Evolutionary conservation across 768 basidiomycete genomes (phyloP).

Genomic region (Lepiota venenata): DNA sequence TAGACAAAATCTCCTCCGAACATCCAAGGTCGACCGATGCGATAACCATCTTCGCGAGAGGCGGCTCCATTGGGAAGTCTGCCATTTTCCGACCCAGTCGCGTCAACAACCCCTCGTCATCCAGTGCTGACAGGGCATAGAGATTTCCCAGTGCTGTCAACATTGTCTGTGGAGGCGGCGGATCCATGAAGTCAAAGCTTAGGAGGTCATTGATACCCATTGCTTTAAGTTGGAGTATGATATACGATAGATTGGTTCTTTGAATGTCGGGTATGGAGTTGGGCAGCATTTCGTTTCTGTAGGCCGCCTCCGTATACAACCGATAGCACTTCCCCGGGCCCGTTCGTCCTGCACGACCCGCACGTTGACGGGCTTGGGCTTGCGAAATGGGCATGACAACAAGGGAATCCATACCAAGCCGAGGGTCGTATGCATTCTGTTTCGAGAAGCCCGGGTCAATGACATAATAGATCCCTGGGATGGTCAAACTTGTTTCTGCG

Average conservation of each 20-base stretch:
- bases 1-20: constrained; percentile 95
- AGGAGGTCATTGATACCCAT: constrained; percentile 99
- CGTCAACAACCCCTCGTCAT: constrained; percentile 95
- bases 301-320: constrained; percentile 96
- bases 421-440: constrained; percentile 97
- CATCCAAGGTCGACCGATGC: constrained; percentile 96
- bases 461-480: constrained; percentile 98
- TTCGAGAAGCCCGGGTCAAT: constrained; percentile 98
- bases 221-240: constrained; percentile 94
- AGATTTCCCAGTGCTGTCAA: constrained; percentile 92
- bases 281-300: constrained; percentile 98
- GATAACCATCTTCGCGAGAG: constrained; percentile 96
- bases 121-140: constrained; percentile 93
- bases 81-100: constrained; percentile 98
- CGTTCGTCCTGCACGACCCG: constrained; percentile 96
- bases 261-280: constrained; percentile 98
- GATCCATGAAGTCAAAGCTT: constrained; percentile 99
- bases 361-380: constrained; percentile 93
- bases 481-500: constrained; percentile 97
- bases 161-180: constrained; percentile 95
- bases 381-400: constrained; percentile 99
- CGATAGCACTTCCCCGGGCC: constrained; percentile 99
- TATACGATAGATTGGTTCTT: constrained; percentile 87
- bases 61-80: constrained; percentile 98
- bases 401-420: constrained; percentile 97